Conservation (phyloP, 495 filamentous ascomycete genomes). For the Aspergillus saccharolyticus region DNA sequence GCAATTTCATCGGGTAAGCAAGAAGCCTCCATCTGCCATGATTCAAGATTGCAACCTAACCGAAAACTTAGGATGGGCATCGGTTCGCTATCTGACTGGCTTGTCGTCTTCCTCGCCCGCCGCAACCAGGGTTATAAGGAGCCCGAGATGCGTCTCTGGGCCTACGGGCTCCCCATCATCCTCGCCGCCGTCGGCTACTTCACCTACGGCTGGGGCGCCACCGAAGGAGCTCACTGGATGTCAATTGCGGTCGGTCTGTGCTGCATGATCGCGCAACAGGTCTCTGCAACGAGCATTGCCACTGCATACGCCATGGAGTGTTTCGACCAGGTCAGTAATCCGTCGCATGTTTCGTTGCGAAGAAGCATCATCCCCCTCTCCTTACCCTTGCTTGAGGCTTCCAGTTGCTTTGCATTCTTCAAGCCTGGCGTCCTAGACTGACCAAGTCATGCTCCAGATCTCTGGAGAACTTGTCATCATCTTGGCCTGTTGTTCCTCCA, state of each 20-base stretch:
- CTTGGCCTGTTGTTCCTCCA: conserved; percentile 28
- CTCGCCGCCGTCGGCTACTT: conserved; percentile 30
- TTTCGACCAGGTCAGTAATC: conserved; percentile 24
- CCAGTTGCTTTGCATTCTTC: background rate
- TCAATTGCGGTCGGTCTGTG: conserved; percentile 28
- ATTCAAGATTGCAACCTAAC: conserved; percentile 2
- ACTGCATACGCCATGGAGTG: conserved; percentile 39
- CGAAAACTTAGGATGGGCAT: conserved; percentile 20
- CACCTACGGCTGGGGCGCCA: conserved; percentile 33
- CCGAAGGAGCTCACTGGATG: conserved; percentile 29
- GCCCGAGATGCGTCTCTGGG: conserved; percentile 33
- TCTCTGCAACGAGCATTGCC: conserved; percentile 32
- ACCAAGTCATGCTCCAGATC: conserved; percentile 11
- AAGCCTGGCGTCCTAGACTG: background rate
- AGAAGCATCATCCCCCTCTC: background rate
- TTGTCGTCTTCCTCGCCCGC: conserved; percentile 26
- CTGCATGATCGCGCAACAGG: conserved; percentile 36
- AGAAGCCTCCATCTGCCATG: background rate
- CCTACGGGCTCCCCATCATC: conserved; percentile 22
- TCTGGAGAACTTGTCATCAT: conserved; percentile 33
- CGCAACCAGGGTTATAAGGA: conserved; percentile 32
- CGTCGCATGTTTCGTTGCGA: background rate
- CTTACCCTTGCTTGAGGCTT: background rate
- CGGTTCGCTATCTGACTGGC: conserved; percentile 27
- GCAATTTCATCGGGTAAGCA: conserved; percentile 30